These are phyloP conservation scores for Cyamopsis tetragonoloba DNA, from an alignment of 306 rosid genomes.

Conservation along the genomic window DNA sequence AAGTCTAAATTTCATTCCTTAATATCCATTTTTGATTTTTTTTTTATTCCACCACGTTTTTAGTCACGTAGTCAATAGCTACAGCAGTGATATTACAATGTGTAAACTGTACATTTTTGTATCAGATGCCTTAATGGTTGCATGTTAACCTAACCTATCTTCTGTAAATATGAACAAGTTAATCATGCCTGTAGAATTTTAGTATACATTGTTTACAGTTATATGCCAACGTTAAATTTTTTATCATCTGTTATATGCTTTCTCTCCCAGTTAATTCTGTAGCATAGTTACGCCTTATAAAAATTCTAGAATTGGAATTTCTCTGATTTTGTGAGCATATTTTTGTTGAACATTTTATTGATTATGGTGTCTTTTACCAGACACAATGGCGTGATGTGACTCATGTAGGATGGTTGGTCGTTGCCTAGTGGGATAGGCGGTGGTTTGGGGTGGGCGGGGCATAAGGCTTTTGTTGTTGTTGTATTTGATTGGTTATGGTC, in stretches of 20 bases:
- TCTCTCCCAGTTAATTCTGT: not conserved
- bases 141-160: not conserved
- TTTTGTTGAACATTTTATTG: not conserved
- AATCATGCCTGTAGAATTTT: not conserved
- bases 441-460: too few relatives aligned
- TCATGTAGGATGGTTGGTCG: too few relatives aligned
- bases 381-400: too few relatives aligned
- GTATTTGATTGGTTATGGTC: not conserved
- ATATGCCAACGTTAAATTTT: not conserved
- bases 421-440: too few relatives aligned
- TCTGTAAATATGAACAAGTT: not conserved
- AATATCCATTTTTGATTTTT: not conserved
- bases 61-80: too few relatives aligned
- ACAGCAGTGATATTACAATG: too few relatives aligned
- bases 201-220: not conserved
- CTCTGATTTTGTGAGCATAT: not conserved
- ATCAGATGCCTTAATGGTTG: not conserved
- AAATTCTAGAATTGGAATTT: not conserved
- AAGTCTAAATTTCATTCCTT: not conserved
- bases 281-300: not conserved
- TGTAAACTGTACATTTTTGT: not conserved
- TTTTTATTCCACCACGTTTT: not conserved
- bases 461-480: too few relatives aligned
- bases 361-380: too few relatives aligned
- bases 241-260: not conserved